Evolutionary conservation across 768 basidiomycete genomes (phyloP).

Genomic region (Boletus subparvulus): DNA sequence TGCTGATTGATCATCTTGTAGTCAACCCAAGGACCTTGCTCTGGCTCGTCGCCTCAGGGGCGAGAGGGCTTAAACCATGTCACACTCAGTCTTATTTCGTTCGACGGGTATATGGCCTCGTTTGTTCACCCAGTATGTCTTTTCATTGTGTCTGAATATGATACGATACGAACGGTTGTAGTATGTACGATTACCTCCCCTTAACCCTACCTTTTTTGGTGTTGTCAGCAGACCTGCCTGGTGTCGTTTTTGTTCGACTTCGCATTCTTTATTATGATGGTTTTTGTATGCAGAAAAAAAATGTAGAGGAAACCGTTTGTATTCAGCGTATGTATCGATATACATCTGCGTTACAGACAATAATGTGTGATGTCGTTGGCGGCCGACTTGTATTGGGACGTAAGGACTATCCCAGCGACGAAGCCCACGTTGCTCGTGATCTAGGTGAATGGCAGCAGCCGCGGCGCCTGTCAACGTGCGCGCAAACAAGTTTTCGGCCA

Average conservation of each 20-base stretch:
- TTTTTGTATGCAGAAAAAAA: slow-evolving; percentile 1
- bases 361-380: background rate
- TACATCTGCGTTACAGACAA: slow-evolving; percentile 25
- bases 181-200: slow-evolving; percentile 29
- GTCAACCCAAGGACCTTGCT: slow-evolving; percentile 88
- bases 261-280: background rate
- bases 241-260: slow-evolving; percentile 2
- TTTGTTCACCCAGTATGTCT: slow-evolving; percentile 19
- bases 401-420: slow-evolving; percentile 47
- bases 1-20: slow-evolving; percentile 32
- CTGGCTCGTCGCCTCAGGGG: slow-evolving; percentile 84
- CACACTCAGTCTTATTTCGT: background rate
- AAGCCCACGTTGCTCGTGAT: slow-evolving; percentile 49
- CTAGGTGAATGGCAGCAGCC: slow-evolving; percentile 45
- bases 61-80: slow-evolving; percentile 63
- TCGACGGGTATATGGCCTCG: background rate
- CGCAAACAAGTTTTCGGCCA: slow-evolving; percentile 48
- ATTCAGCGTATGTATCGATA: slow-evolving; percentile 24
- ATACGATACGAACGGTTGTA: slow-evolving; percentile 30
- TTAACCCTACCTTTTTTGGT: slow-evolving; percentile 5
- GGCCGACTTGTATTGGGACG: slow-evolving; percentile 38
- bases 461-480: slow-evolving; percentile 44
- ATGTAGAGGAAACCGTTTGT: slow-evolving; percentile 30
- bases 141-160: slow-evolving; percentile 6
- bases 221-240: slow-evolving; percentile 7